These are phyloP conservation scores for Aspergillus piperis DNA, from an alignment of 2,329 filamentous ascomycete species.

Conservation along the genomic window DNA sequence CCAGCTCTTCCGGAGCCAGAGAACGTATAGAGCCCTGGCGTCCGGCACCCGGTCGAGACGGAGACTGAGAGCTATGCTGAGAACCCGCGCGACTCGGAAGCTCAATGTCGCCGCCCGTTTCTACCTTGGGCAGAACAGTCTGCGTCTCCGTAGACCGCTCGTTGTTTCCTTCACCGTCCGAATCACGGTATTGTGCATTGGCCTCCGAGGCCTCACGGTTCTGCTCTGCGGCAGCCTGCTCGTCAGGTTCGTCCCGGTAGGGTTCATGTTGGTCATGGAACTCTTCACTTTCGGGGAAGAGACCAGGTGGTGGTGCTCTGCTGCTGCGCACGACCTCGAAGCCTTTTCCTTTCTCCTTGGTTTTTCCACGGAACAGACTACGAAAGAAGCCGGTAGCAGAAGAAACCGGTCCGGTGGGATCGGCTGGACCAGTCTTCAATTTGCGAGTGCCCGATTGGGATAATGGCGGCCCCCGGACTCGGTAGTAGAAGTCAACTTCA, in stretches of 20 bases:
- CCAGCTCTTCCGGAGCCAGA: conserved; percentile 18
- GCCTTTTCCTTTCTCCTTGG: conserved; percentile 91
- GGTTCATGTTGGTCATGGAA: conserved; percentile 58
- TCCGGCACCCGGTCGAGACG: conserved; percentile 70
- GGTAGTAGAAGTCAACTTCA: conserved; percentile 96
- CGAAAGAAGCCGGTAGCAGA: conserved; percentile 90
- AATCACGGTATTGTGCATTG: conserved; percentile 29
- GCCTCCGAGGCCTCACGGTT: conserved; percentile 29
- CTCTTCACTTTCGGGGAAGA: conserved; percentile 55
- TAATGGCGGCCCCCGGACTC: conserved; percentile 82
- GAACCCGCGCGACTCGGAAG: conserved; percentile 66
- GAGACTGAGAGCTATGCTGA: conserved; percentile 53
- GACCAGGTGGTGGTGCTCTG: conserved; percentile 77
- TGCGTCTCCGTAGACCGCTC: conserved; percentile 31
- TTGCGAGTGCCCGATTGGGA: conserved; percentile 80
- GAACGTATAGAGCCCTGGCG: conserved; percentile 38
- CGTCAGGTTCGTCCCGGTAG: conserved; percentile 58
- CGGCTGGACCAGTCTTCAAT: conserved; percentile 88
- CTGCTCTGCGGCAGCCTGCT: conserved; percentile 24
- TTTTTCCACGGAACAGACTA: conserved; percentile 75
- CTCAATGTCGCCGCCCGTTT: conserved; percentile 61
- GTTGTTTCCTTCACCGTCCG: conserved; percentile 23
- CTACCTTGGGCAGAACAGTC: conserved; percentile 61
- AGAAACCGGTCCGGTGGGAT: conserved; percentile 87
- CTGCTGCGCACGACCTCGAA: conserved; percentile 95